Percentiles rank a stretch among this genome's conserved stretches.
These are phyloP conservation scores for Pleurotus ostreatus DNA, from an alignment of 768 basidiomycete genomes.

Conservation along the genomic window DNA sequence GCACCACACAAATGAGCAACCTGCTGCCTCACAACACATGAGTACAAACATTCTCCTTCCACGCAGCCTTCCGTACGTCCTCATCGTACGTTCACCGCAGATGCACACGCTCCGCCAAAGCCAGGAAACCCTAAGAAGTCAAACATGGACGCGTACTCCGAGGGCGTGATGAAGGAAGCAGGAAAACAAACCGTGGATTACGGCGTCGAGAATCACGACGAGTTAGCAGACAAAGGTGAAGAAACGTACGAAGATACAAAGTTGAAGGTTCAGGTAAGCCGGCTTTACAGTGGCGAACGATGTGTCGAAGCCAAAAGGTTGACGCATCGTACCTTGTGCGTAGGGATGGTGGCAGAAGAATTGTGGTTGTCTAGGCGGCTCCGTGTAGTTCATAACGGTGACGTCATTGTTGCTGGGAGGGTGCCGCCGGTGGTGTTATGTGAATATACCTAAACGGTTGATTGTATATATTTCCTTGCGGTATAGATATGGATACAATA, in stretches of 20 bases:
- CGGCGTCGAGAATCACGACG: slow-evolving; percentile 1
- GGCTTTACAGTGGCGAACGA: not conserved
- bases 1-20: too few relatives aligned
- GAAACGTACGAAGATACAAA: slow-evolving; percentile 5
- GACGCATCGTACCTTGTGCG: not conserved
- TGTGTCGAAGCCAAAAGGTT: not conserved
- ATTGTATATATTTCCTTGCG: not conserved
- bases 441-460: too few relatives aligned
- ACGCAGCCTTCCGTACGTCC: too few relatives aligned
- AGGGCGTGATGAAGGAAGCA: not conserved
- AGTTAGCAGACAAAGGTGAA: not conserved
- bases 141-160: not conserved
- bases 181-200: slow-evolving; percentile 5
- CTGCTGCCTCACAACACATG: too few relatives aligned
- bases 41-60: too few relatives aligned
- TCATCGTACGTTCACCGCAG: not conserved
- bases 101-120: not conserved
- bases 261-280: slow-evolving; percentile 3
- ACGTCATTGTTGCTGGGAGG: not conserved
- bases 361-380: slow-evolving; percentile 2
- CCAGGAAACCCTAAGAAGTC: not conserved
- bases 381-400: not conserved
- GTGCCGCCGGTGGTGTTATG: too few relatives aligned
- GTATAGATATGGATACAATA: slow-evolving; percentile 1
- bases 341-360: slow-evolving; percentile 8